Evolutionary conservation across 2,329 filamentous ascomycete genomes (phyloP), one percentile per base, ranked within the genome.

Genomic region (Ceratocystis papillata): DNA sequence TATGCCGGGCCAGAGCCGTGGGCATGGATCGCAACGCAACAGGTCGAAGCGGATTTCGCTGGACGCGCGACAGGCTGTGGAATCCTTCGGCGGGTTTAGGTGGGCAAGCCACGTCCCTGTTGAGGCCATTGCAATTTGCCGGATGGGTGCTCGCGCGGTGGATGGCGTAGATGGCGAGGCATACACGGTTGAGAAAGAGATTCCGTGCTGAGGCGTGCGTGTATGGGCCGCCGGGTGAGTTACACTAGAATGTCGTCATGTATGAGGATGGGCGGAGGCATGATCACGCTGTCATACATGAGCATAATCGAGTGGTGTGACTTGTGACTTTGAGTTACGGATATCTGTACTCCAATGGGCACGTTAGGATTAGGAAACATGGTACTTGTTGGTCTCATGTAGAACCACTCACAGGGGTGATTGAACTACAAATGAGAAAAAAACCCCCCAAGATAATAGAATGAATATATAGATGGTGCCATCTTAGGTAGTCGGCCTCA

Each of bases 131-230:
- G 85, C 87, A 62, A 86, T 96, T 46, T 96, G 90, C 73, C 85
- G 84, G 72, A 96, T 96, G 92, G 90, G 92, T 0, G 90, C 90
- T 8, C 88, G 86, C 78, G 85, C 82, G 70, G 77, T 77, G 20
- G 74, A 83, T 33, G 77, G 81, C 6, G 76, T 80, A 1, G 81
- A 80, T 8, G 80, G 82, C 65, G 78, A 77, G 69, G 79, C 73
- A 12, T 85, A 84, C 68, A 80, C 81, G 69, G 79, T 81, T 7
- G 82, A 77, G 69, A 80, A 77, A 3, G 79, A 82, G 71, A 75
- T 81, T 45, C 72, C 66, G 17, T 71, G 37, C 37, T 41, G 37
- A 41, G 37, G 10, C 37, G 37, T 80, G 55, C 78, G 70, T 72
- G 48, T 12, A 15, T 65, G 4, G 22, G 22, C 22, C 17, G 15